phyloP scores from a whole-genome alignment of 169 alveolate species.

The Eimeria falciformis region DNA sequence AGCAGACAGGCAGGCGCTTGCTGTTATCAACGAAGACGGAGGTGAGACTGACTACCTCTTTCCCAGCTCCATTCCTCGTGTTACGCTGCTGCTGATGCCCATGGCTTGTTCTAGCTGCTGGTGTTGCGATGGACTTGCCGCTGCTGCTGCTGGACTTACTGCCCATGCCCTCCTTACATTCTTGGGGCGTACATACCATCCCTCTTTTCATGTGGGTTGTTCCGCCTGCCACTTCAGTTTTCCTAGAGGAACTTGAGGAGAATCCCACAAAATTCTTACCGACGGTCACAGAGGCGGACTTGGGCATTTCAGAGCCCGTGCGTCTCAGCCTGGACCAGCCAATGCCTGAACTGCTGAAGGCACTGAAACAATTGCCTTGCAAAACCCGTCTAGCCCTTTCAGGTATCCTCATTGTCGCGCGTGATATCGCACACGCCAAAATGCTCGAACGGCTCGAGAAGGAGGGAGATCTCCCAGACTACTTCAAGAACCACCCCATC shows the following conservation, averaged over 20 bases:
- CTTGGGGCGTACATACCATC: background rate
- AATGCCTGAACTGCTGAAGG: conserved; percentile 82
- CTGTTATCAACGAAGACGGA: conserved; percentile 84
- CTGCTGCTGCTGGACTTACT: no score
- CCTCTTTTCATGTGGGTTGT: background rate
- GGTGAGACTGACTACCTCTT: conserved; percentile 35
- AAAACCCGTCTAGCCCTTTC: conserved; percentile 86
- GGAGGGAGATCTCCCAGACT: conserved; percentile 87
- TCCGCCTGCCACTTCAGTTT: conserved; percentile 78
- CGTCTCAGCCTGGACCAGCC: conserved; percentile 86
- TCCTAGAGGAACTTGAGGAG: conserved; percentile 89
- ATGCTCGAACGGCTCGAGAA: conserved; percentile 84
- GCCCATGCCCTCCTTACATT: no score
- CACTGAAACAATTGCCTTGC: conserved; percentile 79
- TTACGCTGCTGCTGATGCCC: background rate
- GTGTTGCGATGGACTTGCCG: background rate
- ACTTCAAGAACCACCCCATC: conserved; percentile 88
- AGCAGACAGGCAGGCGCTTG: conserved; percentile 92
- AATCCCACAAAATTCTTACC: conserved; percentile 88
- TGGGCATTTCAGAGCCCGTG: conserved; percentile 79
- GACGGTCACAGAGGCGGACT: conserved; percentile 22
- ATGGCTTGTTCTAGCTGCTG: background rate
- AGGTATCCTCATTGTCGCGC: conserved; percentile 90
- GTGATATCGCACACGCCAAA: conserved; percentile 93
- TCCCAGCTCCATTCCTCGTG: background rate